A percentile compares a stretch with the other conserved stretches of the same genome.
phyloP scores from a whole-genome alignment of 176 grass and related monocot species.

The Stipa capillata region DNA sequence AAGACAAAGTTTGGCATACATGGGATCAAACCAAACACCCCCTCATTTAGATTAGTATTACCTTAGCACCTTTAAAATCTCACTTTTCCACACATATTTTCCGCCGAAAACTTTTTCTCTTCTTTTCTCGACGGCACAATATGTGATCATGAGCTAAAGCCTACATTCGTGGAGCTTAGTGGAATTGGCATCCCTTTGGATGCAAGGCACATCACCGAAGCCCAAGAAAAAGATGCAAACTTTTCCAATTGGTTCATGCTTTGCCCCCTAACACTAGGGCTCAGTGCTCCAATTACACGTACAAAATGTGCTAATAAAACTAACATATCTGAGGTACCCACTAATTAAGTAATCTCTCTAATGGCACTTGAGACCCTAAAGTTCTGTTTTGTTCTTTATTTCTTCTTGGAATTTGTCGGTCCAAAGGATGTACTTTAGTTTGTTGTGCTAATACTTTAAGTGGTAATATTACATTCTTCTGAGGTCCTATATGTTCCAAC shows the following conservation, averaged over 20 bases:
- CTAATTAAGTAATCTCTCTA: conserved; percentile 15
- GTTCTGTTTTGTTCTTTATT: no score
- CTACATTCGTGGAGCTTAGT: conserved; percentile 40
- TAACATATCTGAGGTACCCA: conserved; percentile 26
- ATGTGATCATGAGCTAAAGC: conserved; percentile 43
- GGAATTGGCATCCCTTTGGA: conserved; percentile 53
- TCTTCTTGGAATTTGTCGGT: no score
- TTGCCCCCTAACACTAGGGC: conserved; percentile 41
- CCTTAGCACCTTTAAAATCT: background rate
- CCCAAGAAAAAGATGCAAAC: conserved; percentile 25
- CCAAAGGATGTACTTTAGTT: no score
- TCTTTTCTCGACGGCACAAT: conserved; percentile 32
- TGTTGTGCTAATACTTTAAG: background rate
- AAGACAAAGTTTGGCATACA: background rate
- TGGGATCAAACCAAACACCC: background rate
- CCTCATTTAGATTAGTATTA: background rate
- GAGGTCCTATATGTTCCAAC: background rate
- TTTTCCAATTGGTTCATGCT: conserved; percentile 22
- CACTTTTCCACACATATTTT: background rate
- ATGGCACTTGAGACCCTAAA: conserved; percentile 25
- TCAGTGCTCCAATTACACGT: conserved; percentile 25
- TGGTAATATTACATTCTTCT: background rate
- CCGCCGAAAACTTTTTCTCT: conserved; percentile 27
- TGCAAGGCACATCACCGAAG: conserved; percentile 45
- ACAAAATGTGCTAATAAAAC: conserved; percentile 21